Evolutionary conservation across 805 yeast species (phyloP), one percentile per base, ranked within the genome.

Genomic region (Saccharomyces cerevisiae): DNA sequence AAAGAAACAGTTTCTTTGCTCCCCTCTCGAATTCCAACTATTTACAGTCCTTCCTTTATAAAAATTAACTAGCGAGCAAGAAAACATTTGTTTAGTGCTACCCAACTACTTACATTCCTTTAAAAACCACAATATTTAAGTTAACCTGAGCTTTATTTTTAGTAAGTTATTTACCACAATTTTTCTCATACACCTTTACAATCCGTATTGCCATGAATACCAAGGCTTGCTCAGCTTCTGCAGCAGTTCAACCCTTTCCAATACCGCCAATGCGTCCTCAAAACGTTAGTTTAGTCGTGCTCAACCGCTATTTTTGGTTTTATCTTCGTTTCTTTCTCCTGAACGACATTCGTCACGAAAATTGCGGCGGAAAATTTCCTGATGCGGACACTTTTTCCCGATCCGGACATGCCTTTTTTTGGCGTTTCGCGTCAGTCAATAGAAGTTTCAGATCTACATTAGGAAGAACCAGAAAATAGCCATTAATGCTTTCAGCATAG

Each of bases 21-120:
- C 41, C 17, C 36, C 41, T n/a, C 50, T 48, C 36, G 31, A 36
- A 36, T 36, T 61, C 70, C 72, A 69, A 69, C 72, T 69, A 63
- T 62, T 61, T 68, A 69, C 71, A 66, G 62, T 69, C 72, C 72
- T 69, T 67, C 58, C 51, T 46, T 52, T 50, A 51, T 41, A 32
- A 26, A 26, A 43, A 46, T 41, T 47, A 30, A 28, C 52, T 26
- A 27, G 28, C 28, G 41, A 26, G 47, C 52, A 51, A 47, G 30
- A 54, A 48, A 46, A 26, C 49, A 41, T 50, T 49, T 53, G 51
- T 50, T 41, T 53, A 55, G 41, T 46, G 53, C 26, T 24, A 43
- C 53, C 62, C 62, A 60, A 60, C 63, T 60, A 53, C 32, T 56
- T 57, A 59, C 62, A 51, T 55, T 56, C 62, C 57, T 60, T 54